These are phyloP conservation scores for Solanum chmielewskii DNA, from an alignment of 257 asterid genomes.

Conservation along the genomic window DNA sequence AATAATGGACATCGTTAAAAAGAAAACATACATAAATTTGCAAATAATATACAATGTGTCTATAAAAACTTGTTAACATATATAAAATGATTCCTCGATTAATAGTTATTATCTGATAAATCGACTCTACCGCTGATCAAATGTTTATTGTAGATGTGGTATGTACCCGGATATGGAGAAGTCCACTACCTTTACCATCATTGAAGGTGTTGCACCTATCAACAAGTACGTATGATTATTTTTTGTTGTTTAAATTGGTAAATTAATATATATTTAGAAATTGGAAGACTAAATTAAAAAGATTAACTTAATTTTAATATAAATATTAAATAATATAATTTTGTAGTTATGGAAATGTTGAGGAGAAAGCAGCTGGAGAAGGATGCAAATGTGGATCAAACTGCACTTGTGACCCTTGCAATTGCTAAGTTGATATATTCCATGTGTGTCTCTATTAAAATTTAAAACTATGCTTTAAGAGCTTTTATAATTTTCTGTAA, in stretches of 20 bases:
- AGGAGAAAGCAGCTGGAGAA: background rate
- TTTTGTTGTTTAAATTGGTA: background rate
- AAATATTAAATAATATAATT: background rate
- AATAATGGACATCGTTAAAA: background rate
- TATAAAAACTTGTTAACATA: background rate
- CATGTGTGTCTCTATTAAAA: background rate
- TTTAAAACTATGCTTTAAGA: background rate
- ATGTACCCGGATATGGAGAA: constrained; percentile 12
- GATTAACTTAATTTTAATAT: background rate
- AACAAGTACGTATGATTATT: background rate
- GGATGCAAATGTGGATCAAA: constrained; percentile 8
- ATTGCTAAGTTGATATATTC: background rate
- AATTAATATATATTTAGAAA: background rate
- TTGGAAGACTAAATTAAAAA: background rate
- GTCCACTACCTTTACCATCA: constrained; percentile 5
- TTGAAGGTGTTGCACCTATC: constrained; percentile 11
- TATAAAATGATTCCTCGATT: background rate
- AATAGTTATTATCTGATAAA: background rate
- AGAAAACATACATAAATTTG: background rate
- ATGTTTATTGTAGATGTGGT: background rate
- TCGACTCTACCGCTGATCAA: accelerated
- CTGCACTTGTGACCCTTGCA: constrained; percentile 12
- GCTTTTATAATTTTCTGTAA: background rate
- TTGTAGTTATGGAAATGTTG: background rate
- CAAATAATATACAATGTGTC: background rate